phyloP scores from a whole-genome alignment of 176 grass and related monocot genomes.

The Oryza glumipatula region DNA sequence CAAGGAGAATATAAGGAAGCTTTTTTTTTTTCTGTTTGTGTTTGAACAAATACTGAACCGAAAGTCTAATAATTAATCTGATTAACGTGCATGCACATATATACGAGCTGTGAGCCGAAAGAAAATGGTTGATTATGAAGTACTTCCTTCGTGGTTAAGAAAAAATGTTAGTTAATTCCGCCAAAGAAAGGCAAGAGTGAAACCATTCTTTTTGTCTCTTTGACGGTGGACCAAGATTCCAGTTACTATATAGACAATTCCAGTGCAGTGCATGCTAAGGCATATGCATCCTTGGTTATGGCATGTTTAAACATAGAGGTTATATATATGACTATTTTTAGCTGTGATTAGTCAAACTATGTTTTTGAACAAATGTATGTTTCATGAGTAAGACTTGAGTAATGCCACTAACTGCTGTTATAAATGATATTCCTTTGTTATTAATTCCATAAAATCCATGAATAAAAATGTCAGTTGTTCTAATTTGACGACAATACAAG shows the following conservation, averaged over 20 bases:
- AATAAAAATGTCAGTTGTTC: background rate
- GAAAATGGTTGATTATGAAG: background rate
- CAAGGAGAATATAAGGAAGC: no score
- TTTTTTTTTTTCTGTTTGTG: background rate
- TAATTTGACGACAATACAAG: background rate
- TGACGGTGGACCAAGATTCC: background rate
- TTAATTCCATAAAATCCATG: background rate
- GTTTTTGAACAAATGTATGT: no score
- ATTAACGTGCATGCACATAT: background rate
- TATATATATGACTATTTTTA: background rate
- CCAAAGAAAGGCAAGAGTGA: background rate
- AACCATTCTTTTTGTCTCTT: background rate
- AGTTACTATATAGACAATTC: background rate
- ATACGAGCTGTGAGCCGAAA: background rate
- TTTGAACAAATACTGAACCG: background rate
- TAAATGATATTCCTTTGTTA: no score
- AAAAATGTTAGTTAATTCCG: background rate
- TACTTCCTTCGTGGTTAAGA: background rate
- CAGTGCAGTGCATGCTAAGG: background rate
- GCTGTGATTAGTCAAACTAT: background rate
- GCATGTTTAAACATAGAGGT: background rate
- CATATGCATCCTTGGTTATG: background rate
- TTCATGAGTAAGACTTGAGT: no score
- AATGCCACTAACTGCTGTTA: no score
- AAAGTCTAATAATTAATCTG: background rate